Evolutionary conservation across 78 protist genomes (phyloP), one percentile per base, ranked within the genome.

Genomic region (Isochrysis galbana): DNA sequence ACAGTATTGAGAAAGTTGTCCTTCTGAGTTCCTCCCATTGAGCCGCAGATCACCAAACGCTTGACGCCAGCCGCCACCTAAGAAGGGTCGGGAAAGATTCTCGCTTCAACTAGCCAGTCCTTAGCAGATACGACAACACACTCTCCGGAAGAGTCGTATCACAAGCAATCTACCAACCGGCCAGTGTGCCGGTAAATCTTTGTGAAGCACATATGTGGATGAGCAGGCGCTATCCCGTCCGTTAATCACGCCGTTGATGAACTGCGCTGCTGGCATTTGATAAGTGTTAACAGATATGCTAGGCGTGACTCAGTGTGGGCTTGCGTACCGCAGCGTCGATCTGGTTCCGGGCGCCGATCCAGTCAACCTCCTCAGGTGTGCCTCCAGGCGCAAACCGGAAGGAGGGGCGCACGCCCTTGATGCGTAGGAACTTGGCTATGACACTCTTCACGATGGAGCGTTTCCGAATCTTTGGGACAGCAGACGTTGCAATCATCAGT

Each of bases 331-430:
- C 88, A 4, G 88, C 88, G 55, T 80, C 88, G 5, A 80, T 29
- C 38, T 80, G 47, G 38, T 5, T 0, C 55, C 23, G 17, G 5
- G 34, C 22, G 3, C 88, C 88, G 54, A 41, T 0, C 48, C 51
- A 80, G 55, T 80, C 88, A 4, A 80, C 88, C 54, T 80, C 88
- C 54, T 80, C 39, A 0, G 88, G 88, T 21, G 88, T 80, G 36
- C 88, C 88, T n/a, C 55, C 55, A 0, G 48, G 17, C 34, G 23
- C 39, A 4, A 42, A 80, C 22, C 39, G 2, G 54, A 80, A 80
- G 14, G 1, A 0, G 39, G 86, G 86, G 19, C 86, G 44, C n/a
- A 77, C 23, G 55, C 21, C 54, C 55, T 42, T 77, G 34, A 22
- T 77, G 84, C 34, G 22, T 14, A 77, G 46, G 2, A 80, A 38